These are phyloP conservation scores for Collariella sp. DNA, from an alignment of 495 filamentous ascomycete species.

Conservation along the genomic window DNA sequence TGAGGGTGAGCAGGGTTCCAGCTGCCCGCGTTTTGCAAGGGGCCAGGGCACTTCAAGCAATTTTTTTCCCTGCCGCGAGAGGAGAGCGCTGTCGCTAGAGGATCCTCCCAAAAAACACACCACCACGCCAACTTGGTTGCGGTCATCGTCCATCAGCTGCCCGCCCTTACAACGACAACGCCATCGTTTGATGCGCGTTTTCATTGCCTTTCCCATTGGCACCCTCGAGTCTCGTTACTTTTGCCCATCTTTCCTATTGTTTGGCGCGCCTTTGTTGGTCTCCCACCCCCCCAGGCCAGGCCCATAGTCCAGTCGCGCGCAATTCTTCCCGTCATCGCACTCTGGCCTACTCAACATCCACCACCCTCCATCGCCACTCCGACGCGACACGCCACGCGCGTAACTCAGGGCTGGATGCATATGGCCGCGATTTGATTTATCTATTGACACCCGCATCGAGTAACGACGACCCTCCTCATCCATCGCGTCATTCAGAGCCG, in stretches of 20 bases:
- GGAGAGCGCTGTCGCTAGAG: not conserved
- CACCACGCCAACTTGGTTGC: conserved; percentile 3
- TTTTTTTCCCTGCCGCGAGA: conserved; percentile 8
- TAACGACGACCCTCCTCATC: not conserved
- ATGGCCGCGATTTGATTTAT: not conserved
- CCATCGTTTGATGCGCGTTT: not conserved
- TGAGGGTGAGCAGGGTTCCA: conserved; percentile 6
- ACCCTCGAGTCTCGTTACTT: conserved; percentile 6
- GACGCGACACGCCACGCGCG: conserved; percentile 14
- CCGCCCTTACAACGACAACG: conserved; percentile 6
- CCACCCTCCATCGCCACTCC: not conserved
- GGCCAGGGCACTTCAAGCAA: not conserved
- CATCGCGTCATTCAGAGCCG: not conserved
- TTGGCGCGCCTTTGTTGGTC: conserved; percentile 9
- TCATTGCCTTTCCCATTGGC: conserved; percentile 3
- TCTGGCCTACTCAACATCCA: conserved; percentile 1
- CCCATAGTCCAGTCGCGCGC: conserved; percentile 8
- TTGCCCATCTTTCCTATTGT: not conserved
- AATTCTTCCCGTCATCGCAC: conserved; percentile 1
- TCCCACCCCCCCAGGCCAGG: conserved; percentile 8
- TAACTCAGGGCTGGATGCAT: not conserved
- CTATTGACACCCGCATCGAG: not conserved
- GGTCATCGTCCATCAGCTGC: conserved; percentile 9
- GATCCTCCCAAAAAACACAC: conserved; percentile 6
- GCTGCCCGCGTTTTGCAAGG: conserved; percentile 9